These are phyloP conservation scores for Helotiales sp. DNA, from an alignment of 2,329 filamentous ascomycete genomes.

Conservation along the genomic window DNA sequence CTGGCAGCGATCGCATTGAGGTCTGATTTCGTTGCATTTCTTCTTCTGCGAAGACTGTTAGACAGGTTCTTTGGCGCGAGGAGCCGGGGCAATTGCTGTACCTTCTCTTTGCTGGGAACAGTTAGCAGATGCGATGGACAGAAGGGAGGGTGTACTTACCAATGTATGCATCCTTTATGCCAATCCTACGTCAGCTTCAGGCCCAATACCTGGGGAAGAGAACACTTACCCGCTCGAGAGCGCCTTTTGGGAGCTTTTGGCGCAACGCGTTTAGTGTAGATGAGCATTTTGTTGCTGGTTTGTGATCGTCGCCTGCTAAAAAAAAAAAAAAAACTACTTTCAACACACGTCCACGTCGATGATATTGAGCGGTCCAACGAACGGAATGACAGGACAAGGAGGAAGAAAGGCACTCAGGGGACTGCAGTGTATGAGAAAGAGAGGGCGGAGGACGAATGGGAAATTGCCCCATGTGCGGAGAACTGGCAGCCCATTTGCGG, in stretches of 20 bases:
- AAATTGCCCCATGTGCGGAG: constrained; percentile 6
- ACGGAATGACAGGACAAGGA: not conserved
- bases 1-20: constrained; percentile 41
- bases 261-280: constrained; percentile 61
- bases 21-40: constrained; percentile 43
- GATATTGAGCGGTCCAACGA: not conserved
- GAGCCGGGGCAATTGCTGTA: constrained; percentile 18
- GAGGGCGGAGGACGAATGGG: not conserved
- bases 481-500: constrained; percentile 9
- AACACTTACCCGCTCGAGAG: constrained; percentile 60
- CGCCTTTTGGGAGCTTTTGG: constrained; percentile 64
- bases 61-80: not conserved
- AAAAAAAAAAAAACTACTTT: too few relatives aligned
- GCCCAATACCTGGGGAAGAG: not conserved
- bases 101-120: constrained; percentile 43
- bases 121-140: constrained; percentile 24
- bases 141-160: constrained; percentile 33
- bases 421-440: not conserved
- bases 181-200: constrained; percentile 24
- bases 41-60: constrained; percentile 40
- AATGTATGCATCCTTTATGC: constrained; percentile 41
- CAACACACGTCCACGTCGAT: not conserved
- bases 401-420: not conserved
- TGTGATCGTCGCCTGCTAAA: not conserved
- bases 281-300: constrained; percentile 51